Evolutionary conservation across 305 asterid genomes (phyloP), one percentile per base, ranked within the genome.

Genomic region (Caryopteris hybrid): DNA sequence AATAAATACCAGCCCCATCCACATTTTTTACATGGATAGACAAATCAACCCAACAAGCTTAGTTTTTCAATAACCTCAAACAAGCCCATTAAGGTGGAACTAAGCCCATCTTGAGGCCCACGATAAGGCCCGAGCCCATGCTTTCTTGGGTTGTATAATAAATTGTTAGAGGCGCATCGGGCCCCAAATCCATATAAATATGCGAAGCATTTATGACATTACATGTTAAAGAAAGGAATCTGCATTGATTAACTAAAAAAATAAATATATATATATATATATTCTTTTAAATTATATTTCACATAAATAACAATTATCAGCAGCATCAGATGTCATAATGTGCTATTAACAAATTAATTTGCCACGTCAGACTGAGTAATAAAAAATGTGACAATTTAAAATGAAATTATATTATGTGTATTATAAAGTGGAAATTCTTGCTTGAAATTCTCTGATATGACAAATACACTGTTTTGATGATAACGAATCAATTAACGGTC

Each of bases 181-280:
- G 43, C n/a, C 52, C 48, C 70, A 50, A 66, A 39, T 53, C 54
- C 4, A 52, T 34, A 38, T 53, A 46, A 34, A 65, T 34, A n/a
- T 57, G 18, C 39, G 43, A 31, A 6, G 42, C 41, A 69, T 33
- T 58, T 48, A 23, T 59, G 10, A 16, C 38, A 6, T 36, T 22
- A 1, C 45, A 34, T 46, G 56, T 41, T 25, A 54, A 11, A 23
- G 41, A 20, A 56, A 25, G 22, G 72, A 70, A 61, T 71, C 54
- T 51, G 41, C 58, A 62, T 29, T 54, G 13, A 60, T 60, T 58
- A n/a, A n/a, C n/a, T n/a, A n/a, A n/a, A n/a, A n/a, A n/a, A n/a
- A n/a, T n/a, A n/a, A n/a, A n/a, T n/a, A n/a, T n/a, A n/a, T n/a
- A n/a, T n/a, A 23, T 13, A 33, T 42, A 13, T 6, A 17, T 0